Evolutionary conservation across 169 alveolate genomes (phyloP).

Genomic region (Cryptosporidium andersoni): DNA sequence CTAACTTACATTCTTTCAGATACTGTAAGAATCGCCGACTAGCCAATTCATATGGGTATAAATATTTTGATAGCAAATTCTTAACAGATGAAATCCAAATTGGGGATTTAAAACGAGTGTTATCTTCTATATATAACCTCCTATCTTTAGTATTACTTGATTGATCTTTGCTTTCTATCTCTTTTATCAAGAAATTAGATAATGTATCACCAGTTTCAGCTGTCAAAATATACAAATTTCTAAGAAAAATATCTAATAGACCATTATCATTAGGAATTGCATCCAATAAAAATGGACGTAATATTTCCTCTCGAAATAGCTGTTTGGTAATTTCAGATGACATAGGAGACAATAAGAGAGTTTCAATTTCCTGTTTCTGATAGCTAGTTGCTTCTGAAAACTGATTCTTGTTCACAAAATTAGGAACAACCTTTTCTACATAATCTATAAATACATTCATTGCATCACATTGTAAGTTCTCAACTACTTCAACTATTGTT

Average conservation of each 20-base stretch:
- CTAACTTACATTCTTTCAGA: constrained; percentile 46
- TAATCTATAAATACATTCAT: constrained; percentile 26
- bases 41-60: constrained; percentile 42
- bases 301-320: constrained; percentile 8
- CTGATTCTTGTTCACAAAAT: constrained; percentile 43
- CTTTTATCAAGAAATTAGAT: constrained; percentile 20
- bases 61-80: constrained; percentile 1
- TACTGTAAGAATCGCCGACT: constrained; percentile 41
- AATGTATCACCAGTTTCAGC: constrained; percentile 47
- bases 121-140: constrained; percentile 35
- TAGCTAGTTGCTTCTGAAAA: constrained; percentile 30
- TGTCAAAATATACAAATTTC: constrained; percentile 29
- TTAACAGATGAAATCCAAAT: constrained; percentile 4
- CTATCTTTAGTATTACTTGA: neutral
- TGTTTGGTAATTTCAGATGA: constrained; percentile 33
- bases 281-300: constrained; percentile 11
- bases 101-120: constrained; percentile 18
- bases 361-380: constrained; percentile 31
- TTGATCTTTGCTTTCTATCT: constrained; percentile 1
- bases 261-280: constrained; percentile 57
- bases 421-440: constrained; percentile 52
- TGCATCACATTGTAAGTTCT: constrained; percentile 14
- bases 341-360: constrained; percentile 9
- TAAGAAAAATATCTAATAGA: constrained; percentile 19
- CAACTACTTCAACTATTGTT: constrained; percentile 8